Percentiles rank a stretch among this genome's conserved stretches.
Conservation (phyloP, 495 filamentous ascomycete species). For the Geoglossum glabrum region DNA sequence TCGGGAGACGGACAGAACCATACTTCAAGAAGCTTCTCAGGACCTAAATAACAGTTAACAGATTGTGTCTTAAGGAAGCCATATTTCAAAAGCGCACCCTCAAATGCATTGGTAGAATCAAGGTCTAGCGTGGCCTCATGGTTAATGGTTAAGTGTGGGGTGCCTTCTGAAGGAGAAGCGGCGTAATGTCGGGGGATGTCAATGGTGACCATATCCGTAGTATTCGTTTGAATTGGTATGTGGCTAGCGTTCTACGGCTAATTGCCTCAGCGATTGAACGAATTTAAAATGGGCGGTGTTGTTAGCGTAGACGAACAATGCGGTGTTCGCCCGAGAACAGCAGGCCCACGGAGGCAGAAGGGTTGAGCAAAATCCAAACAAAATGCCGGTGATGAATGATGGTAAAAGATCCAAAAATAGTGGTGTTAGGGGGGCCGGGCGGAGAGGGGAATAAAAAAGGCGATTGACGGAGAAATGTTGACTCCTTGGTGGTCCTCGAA, state of each 20-base stretch:
- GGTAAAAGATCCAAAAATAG: slow-evolving; percentile 20
- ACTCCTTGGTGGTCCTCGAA: slow-evolving; percentile 40
- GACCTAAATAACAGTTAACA: slow-evolving; percentile 29
- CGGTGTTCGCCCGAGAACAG: slow-evolving; percentile 77
- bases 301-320: slow-evolving; percentile 58
- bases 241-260: slow-evolving; percentile 9
- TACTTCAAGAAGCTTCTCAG: slow-evolving; percentile 95
- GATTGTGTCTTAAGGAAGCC: not conserved
- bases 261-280: not conserved
- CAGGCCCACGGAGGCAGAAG: slow-evolving; percentile 54
- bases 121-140: slow-evolving; percentile 85
- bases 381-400: slow-evolving; percentile 23
- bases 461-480: slow-evolving; percentile 76
- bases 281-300: slow-evolving; percentile 5
- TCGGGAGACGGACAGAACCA: slow-evolving; percentile 80
- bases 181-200: slow-evolving; percentile 63
- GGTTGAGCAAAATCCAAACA: slow-evolving; percentile 4
- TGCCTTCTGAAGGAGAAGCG: slow-evolving; percentile 58
- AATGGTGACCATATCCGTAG: slow-evolving; percentile 60
- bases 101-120: slow-evolving; percentile 91
- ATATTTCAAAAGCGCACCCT: slow-evolving; percentile 35
- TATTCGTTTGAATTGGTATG: not conserved
- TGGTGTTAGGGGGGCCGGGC: slow-evolving; percentile 75
- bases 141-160: slow-evolving; percentile 86
- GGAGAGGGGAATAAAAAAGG: slow-evolving; percentile 62